A percentile compares a stretch with the other conserved stretches of the same genome.
These are phyloP conservation scores for Agastache rugosa DNA, from an alignment of 257 asterid species.

Conservation along the genomic window DNA sequence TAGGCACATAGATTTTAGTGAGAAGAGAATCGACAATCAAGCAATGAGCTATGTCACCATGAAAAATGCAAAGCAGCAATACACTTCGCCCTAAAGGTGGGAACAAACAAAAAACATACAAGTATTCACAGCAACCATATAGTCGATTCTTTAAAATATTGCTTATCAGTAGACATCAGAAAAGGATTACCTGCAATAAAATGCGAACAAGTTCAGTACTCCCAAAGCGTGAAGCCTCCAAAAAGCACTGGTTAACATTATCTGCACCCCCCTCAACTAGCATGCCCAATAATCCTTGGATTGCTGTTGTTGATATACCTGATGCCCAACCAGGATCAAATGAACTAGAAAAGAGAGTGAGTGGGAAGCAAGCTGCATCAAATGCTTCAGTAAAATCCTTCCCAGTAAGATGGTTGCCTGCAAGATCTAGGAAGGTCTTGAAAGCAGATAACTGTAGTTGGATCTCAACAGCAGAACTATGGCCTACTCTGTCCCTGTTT, in stretches of 20 bases:
- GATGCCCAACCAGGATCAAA: conserved; percentile 99
- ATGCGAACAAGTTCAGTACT: conserved; percentile 99
- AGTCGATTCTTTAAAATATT: conserved; percentile 22
- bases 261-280: conserved; percentile 99
- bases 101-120: background rate
- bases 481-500: conserved; percentile 74
- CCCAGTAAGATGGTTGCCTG: conserved; percentile 90
- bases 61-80: background rate
- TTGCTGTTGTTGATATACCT: conserved; percentile 90
- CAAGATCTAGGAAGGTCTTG: conserved; percentile 92
- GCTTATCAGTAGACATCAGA: conserved; percentile 20
- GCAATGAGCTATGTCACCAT: background rate
- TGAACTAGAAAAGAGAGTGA: conserved; percentile 94
- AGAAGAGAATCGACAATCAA: background rate
- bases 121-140: conserved; percentile 9
- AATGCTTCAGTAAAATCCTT: conserved; percentile 99
- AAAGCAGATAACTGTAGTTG: conserved; percentile 92
- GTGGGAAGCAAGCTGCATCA: conserved; percentile 99
- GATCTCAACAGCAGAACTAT: conserved; percentile 74
- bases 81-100: background rate
- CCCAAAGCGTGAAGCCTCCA: conserved; percentile 98
- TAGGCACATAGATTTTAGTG: background rate
- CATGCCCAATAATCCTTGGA: conserved; percentile 93
- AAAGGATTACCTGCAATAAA: conserved; percentile 75
- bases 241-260: conserved; percentile 95